Evolutionary conservation across 345 rosid species (phyloP), one percentile per base, ranked within the genome.

Genomic region (Gossypium thurberi): DNA sequence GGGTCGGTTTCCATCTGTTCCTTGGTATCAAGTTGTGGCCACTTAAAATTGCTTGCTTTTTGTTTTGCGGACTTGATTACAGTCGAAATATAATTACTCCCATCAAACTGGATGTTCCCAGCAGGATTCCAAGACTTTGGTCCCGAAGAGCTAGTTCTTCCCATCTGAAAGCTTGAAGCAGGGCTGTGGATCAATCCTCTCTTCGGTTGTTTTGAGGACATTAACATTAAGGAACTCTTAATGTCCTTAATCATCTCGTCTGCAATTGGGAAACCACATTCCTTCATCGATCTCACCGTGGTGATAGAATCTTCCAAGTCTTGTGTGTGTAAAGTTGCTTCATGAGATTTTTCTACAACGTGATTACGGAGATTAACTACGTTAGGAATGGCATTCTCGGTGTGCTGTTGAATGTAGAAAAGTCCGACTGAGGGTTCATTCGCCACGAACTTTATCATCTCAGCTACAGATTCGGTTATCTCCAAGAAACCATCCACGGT

Each of bases 381-480:
- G 18, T 93, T 96, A 0, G 96, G 97, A 68, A 87, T 79, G 26
- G 97, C 95, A 70, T 86, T 91, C 65, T 84, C 92, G 6, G 86
- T 77, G 61, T 96, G 99, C 76, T 93, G 93, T 76, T 93, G 99
- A 64, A 91, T 83, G 84, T 90, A 96, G 83, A 84, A 91, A 70
- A 93, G 97, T 46, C 98, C 98, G 11, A 90, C 95, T 0, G 99
- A 91, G 56, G 99, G 98, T 79, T 96, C 96, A 65, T 96, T 96
- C 10, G 96, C 97, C 72, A 89, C 84, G 51, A 91, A 87, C 85
- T 91, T 91, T 9, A 91, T 93, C 99, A 93, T 92, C 84, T 93
- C 98, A 1, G 91, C 92, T 80, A 88, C 73, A 82, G 88, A 78
- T 81, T 92, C 97, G 73, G 81, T 87, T 87, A 96, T 87, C 88